phyloP scores from a whole-genome alignment of 176 grass and related monocot genomes.

The Rhipidocladum racemiflorum region DNA sequence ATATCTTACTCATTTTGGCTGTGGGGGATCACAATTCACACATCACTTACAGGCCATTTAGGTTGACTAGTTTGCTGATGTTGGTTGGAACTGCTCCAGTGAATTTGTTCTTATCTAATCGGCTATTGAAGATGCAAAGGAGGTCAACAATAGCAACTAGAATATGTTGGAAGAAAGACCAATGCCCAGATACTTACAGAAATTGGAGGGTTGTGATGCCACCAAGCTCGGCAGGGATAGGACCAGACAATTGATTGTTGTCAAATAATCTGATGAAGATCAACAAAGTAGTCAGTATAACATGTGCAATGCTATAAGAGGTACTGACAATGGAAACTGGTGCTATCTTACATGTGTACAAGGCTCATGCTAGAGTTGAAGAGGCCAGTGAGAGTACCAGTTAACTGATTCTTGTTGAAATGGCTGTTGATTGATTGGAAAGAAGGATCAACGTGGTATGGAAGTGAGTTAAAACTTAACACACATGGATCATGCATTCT shows the following conservation, averaged over 20 bases:
- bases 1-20: background rate
- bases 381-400: constrained; percentile 32
- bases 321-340: background rate
- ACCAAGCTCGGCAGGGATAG: constrained; percentile 41
- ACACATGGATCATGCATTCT: constrained; percentile 1
- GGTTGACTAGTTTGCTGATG: constrained; percentile 40
- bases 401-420: constrained; percentile 48
- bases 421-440: constrained; percentile 35
- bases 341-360: constrained; percentile 44
- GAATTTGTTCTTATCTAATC: constrained; percentile 51
- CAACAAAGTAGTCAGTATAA: constrained; percentile 8
- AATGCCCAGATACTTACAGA: constrained; percentile 39
- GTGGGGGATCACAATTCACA: background rate
- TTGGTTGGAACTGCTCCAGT: constrained; percentile 31
- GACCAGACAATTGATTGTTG: constrained; percentile 43
- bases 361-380: constrained; percentile 47
- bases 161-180: constrained; percentile 22
- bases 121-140: constrained; percentile 27
- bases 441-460: background rate
- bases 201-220: constrained; percentile 19
- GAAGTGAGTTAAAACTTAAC: background rate
- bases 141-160: constrained; percentile 19
- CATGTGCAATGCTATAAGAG: background rate
- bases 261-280: constrained; percentile 47
- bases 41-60: constrained; percentile 49